These are phyloP conservation scores for Trichophyton schoenleinii DNA, from an alignment of 2,329 filamentous ascomycete species.

Conservation along the genomic window DNA sequence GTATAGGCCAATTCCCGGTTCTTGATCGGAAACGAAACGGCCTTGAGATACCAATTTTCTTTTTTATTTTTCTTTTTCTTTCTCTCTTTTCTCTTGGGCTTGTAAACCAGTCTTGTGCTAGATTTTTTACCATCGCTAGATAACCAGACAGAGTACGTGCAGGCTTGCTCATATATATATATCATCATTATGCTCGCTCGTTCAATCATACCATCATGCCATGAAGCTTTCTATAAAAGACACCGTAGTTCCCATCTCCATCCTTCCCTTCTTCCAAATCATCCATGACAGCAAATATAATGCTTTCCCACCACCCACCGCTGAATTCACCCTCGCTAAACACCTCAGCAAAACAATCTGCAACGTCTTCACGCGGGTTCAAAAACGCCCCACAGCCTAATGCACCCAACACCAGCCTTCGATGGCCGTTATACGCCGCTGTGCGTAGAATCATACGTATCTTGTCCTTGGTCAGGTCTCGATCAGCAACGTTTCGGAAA, in stretches of 20 bases:
- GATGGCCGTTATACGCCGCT: slow-evolving; percentile 45
- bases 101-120: neutral
- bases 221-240: slow-evolving; percentile 22
- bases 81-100: neutral
- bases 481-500: slow-evolving; percentile 35
- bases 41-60: neutral
- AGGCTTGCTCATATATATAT: neutral
- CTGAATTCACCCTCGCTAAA: slow-evolving; percentile 48
- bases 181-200: neutral
- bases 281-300: slow-evolving; percentile 52
- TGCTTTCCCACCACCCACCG: slow-evolving; percentile 51
- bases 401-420: slow-evolving; percentile 52
- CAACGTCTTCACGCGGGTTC: slow-evolving; percentile 52
- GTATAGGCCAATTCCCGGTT: neutral
- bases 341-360: slow-evolving; percentile 49
- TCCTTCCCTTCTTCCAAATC: slow-evolving; percentile 17
- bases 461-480: slow-evolving; percentile 48
- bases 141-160: neutral
- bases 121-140: neutral
- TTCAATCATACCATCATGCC: slow-evolving; percentile 19
- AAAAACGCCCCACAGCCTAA: slow-evolving; percentile 56
- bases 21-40: neutral
- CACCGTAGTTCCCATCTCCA: slow-evolving; percentile 22
- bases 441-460: slow-evolving; percentile 50
- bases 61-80: neutral